Base-by-base conservation (phyloP, 441 rosid genomes). In the Pelargonium citronellum region DNA sequence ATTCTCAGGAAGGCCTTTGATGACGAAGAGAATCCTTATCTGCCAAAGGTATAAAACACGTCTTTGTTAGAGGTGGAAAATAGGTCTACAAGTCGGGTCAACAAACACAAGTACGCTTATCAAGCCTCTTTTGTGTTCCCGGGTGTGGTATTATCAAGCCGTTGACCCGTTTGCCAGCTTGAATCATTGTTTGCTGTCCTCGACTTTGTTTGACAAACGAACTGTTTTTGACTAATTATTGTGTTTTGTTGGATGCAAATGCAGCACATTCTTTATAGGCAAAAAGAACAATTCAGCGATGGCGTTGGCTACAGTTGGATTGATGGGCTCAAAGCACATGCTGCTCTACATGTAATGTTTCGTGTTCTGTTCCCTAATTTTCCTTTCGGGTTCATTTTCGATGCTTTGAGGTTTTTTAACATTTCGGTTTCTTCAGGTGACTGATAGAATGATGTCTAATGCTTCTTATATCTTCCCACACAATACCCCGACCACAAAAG, bases 221-320 rank as follows among this genome's bases (percentile, higher is more conserved):
- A 37, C 41, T 7, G 6, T 37, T 37, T 37, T 0, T 3, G 41
- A 37, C 49, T 51, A 13, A n/a, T 49, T 70, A 47, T 72, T 8
- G 8, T 37, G 24, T 67, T 64, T 22, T 57, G 61, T 16, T 20
- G 7, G 1, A 9, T 17, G 61, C 61, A 91, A 1, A 9, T 17
- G 61, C 61, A 91, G 96, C 95, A 87, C 85, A 93, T 93, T 77
- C 67, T 93, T 15, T 91, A 88, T 80, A 81, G 98, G 81, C 98
- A 93, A 82, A 91, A 93, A 77, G 98, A 93, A 79, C 98, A 93
- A 71, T 93, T 91, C 85, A 91, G 98, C 72, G 98, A 93, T 78
- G 98, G 98, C 76, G 97, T 93, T 74, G 98, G 98, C 6, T 91
- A 93, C 79, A 88, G 95, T 61, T 93, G 98, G 97, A 93, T 93